Evolutionary conservation across 2,329 filamentous ascomycete species (phyloP).

Genomic region (Elsinoe ampelina): DNA sequence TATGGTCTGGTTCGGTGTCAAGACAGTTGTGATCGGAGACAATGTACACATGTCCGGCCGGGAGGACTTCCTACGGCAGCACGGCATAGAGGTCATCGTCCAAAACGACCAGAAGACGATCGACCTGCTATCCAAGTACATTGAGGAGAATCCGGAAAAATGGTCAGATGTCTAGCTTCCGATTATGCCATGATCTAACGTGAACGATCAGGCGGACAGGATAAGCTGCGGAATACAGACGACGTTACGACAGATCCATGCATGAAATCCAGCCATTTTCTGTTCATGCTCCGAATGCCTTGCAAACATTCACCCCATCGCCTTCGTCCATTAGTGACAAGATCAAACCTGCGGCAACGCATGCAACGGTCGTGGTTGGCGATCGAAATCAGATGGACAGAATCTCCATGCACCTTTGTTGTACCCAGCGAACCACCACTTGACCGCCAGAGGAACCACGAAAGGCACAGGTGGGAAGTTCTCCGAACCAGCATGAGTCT

Average conservation of each 20-base stretch:
- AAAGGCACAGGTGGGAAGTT: neutral
- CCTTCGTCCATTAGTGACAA: too few species aligned
- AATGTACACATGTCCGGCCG: constrained; percentile 11
- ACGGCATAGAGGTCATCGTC: constrained; percentile 9
- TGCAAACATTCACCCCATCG: too few species aligned
- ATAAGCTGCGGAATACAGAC: neutral
- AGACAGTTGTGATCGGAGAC: constrained; percentile 12
- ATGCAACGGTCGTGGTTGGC: neutral
- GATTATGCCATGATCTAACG: neutral
- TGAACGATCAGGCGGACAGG: neutral
- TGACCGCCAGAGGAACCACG: neutral
- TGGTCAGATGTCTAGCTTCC: neutral
- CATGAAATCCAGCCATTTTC: too few species aligned
- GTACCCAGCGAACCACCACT: neutral
- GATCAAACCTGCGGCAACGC: neutral
- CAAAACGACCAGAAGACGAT: neutral
- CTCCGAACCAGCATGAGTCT: neutral
- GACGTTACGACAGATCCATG: neutral
- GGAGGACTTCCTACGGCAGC: constrained; percentile 7
- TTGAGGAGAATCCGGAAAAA: constrained; percentile 6
- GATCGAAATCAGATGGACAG: neutral
- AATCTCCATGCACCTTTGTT: neutral
- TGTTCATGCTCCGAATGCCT: too few species aligned
- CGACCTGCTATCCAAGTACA: constrained; percentile 4
- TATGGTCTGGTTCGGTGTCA: constrained; percentile 7